phyloP scores from a whole-genome alignment of 257 asterid species.

The Salvia rosmarinus region DNA sequence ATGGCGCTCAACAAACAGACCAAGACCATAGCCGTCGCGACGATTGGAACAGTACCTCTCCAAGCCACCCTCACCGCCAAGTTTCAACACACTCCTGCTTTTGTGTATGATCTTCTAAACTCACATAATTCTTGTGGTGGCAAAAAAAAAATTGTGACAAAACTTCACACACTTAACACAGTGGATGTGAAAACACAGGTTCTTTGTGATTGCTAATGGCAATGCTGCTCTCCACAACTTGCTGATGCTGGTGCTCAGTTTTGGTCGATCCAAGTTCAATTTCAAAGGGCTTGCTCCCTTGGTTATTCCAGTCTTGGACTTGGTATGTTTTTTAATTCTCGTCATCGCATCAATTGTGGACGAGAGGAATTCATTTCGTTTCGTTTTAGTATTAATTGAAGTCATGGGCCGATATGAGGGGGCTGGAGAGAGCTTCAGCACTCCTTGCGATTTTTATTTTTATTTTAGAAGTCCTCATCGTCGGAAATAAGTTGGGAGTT shows the following conservation, averaged over 20 bases:
- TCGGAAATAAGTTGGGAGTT: too few species aligned
- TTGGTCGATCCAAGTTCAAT: constrained; percentile 46
- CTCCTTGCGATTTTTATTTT: too few species aligned
- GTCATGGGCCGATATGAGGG: too few species aligned
- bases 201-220: constrained; percentile 79
- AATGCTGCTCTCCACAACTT: constrained; percentile 69
- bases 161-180: not conserved
- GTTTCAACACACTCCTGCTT: constrained; percentile 88
- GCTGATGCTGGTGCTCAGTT: constrained; percentile 51
- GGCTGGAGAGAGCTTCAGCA: too few species aligned
- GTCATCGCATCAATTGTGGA: too few species aligned
- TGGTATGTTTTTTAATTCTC: constrained; percentile 48
- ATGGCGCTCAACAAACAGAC: constrained; percentile 77
- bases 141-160: not conserved
- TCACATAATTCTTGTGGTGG: not conserved
- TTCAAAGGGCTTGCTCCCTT: constrained; percentile 50
- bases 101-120: constrained; percentile 49
- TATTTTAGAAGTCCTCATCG: too few species aligned
- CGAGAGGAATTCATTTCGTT: too few species aligned
- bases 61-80: constrained; percentile 68
- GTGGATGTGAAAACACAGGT: constrained; percentile 48
- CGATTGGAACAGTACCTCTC: constrained; percentile 66
- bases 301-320: constrained; percentile 57
- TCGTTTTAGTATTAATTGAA: too few species aligned
- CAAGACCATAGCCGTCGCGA: constrained; percentile 57